These are phyloP conservation scores for Amanita phalloides DNA, from an alignment of 768 basidiomycete genomes.

Conservation along the genomic window DNA sequence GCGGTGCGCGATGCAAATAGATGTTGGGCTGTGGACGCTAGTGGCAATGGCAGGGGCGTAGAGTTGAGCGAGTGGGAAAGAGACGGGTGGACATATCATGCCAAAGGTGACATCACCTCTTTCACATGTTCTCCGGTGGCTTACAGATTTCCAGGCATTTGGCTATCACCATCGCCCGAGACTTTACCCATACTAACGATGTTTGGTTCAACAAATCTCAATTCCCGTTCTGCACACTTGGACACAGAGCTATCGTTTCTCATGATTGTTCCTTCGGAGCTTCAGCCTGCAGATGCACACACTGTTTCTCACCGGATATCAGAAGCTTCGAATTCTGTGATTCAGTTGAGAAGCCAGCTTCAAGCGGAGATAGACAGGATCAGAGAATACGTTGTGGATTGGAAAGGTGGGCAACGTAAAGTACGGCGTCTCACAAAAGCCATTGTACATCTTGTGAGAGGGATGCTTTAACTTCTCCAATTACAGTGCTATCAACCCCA, in stretches of 20 bases:
- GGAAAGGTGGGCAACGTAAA: slow-evolving; percentile 47
- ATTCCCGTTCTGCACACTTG: slow-evolving; percentile 81
- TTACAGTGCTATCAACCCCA: background rate
- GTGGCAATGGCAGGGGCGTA: slow-evolving; percentile 35
- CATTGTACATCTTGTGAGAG: slow-evolving; percentile 53
- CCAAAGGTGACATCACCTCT: slow-evolving; percentile 59
- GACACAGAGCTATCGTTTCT: slow-evolving; percentile 90
- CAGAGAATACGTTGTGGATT: slow-evolving; percentile 36
- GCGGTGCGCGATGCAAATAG: slow-evolving; percentile 42
- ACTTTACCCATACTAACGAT: slow-evolving; percentile 61
- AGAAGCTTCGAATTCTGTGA: slow-evolving; percentile 7
- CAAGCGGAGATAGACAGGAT: slow-evolving; percentile 44
- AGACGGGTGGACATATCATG: slow-evolving; percentile 94
- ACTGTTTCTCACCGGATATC: background rate
- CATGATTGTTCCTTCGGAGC: slow-evolving; percentile 55
- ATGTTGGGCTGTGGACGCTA: slow-evolving; percentile 18
- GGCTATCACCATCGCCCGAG: slow-evolving; percentile 55
- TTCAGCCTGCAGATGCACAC: background rate
- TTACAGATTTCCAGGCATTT: slow-evolving; percentile 52
- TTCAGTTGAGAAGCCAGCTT: slow-evolving; percentile 34
- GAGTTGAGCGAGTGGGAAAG: slow-evolving; percentile 81
- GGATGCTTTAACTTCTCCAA: slow-evolving; percentile 38
- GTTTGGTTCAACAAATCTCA: slow-evolving; percentile 92
- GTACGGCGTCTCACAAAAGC: slow-evolving; percentile 56
- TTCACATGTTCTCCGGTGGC: background rate